phyloP scores from a whole-genome alignment of 495 filamentous ascomycete genomes.

The Penicillium odoratum region DNA sequence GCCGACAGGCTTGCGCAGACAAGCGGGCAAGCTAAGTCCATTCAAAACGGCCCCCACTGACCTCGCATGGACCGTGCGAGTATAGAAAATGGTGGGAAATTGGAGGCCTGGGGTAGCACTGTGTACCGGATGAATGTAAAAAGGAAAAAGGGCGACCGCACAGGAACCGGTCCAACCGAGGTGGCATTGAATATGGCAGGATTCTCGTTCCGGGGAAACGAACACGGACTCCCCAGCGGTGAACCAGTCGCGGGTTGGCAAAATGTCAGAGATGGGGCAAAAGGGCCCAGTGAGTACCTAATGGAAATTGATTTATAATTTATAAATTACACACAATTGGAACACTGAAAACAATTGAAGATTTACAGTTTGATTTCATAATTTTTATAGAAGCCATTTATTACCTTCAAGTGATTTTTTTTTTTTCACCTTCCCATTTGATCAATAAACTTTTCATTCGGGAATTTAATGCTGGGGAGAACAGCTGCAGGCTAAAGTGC shows the following conservation, averaged over 20 bases:
- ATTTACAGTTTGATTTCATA: neutral
- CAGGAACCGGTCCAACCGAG: slow-evolving; percentile 9
- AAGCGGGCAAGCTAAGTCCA: slow-evolving; percentile 18
- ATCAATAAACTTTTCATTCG: neutral
- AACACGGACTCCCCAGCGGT: slow-evolving; percentile 15
- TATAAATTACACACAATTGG: neutral
- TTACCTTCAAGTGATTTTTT: neutral
- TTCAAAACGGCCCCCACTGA: slow-evolving; percentile 13
- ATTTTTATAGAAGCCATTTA: neutral
- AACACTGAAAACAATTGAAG: neutral
- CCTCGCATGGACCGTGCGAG: slow-evolving; percentile 8
- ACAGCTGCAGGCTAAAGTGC: neutral
- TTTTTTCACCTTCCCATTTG: neutral
- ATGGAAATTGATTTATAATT: neutral
- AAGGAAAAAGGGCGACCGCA: slow-evolving; percentile 3
- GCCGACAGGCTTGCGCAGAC: slow-evolving; percentile 28
- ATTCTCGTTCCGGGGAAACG: slow-evolving; percentile 21
- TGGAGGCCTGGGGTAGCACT: slow-evolving; percentile 1
- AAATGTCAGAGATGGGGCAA: slow-evolving; percentile 19
- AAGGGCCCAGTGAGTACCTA: slow-evolving; percentile 1
- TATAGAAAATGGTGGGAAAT: neutral
- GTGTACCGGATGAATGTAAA: slow-evolving; percentile 5
- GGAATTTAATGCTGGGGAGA: neutral
- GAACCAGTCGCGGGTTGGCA: slow-evolving; percentile 22
- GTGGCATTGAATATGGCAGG: slow-evolving; percentile 2